These are phyloP conservation scores for Calonectria hongkongensis DNA, from an alignment of 2,329 filamentous ascomycete species.

Conservation along the genomic window DNA sequence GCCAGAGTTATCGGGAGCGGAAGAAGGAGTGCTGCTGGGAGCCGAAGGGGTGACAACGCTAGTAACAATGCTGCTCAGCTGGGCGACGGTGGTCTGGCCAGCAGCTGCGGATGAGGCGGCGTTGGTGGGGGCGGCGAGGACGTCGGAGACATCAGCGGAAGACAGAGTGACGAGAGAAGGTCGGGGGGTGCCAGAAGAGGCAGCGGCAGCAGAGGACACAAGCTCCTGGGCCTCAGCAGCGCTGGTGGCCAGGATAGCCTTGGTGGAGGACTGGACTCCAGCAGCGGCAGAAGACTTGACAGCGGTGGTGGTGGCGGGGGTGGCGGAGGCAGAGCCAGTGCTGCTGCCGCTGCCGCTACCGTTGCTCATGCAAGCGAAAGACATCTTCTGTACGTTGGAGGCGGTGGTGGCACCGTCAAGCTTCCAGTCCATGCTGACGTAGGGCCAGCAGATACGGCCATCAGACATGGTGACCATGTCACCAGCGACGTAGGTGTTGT, in stretches of 20 bases:
- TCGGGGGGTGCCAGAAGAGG: conserved; percentile 42
- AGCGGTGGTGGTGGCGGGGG: conserved; percentile 32
- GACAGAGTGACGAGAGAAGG: conserved; percentile 47
- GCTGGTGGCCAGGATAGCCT: conserved; percentile 18
- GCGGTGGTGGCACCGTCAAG: conserved; percentile 51
- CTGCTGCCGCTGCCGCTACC: conserved; percentile 38
- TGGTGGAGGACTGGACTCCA: conserved; percentile 25
- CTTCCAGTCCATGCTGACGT: conserved; percentile 73
- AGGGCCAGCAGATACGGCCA: conserved; percentile 77
- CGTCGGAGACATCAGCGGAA: conserved; percentile 38
- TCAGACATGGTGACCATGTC: conserved; percentile 78
- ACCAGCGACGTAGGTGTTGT: conserved; percentile 75
- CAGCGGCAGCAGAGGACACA: conserved; percentile 10
- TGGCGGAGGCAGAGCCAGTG: conserved; percentile 36
- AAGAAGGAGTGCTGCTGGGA: conserved; percentile 22
- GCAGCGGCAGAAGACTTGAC: conserved; percentile 33
- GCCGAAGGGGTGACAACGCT: conserved; percentile 32
- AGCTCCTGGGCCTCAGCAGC: conserved; percentile 2
- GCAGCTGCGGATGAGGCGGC: conserved; percentile 35
- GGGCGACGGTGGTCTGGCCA: conserved; percentile 21
- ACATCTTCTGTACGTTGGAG: conserved; percentile 64
- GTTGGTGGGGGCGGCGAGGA: conserved; percentile 40
- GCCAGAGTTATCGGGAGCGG: conserved; percentile 22
- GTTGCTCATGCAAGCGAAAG: conserved; percentile 69
- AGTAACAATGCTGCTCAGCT: conserved; percentile 39